A percentile compares a stretch with the other conserved stretches of the same genome.
Conservation (phyloP, 805 yeast species). For the Kregervanrija pseudodelftensis region DNA sequence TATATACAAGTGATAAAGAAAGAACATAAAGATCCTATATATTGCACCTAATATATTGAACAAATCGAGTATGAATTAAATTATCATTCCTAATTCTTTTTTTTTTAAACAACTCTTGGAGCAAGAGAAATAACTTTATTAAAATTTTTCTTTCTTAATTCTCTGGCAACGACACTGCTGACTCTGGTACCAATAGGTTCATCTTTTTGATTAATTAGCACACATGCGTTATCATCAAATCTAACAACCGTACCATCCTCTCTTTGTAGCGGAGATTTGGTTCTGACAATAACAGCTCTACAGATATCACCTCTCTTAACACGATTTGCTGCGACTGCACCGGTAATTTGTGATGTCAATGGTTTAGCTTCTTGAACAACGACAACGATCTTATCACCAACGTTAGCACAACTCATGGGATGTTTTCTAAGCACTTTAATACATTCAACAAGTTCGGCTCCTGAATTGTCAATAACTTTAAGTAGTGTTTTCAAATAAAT, state of each 20-base stretch:
- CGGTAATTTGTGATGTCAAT: slow-evolving; percentile 57
- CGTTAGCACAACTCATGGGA: slow-evolving; percentile 72
- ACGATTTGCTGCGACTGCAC: slow-evolving; percentile 66
- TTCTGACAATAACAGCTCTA: slow-evolving; percentile 92
- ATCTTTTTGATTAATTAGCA: slow-evolving; percentile 76
- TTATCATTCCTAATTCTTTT: slow-evolving; percentile 1
- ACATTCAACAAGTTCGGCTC: slow-evolving; percentile 92
- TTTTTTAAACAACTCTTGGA: slow-evolving; percentile 61
- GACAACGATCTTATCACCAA: slow-evolving; percentile 90
- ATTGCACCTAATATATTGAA: no score
- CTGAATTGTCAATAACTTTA: slow-evolving; percentile 88
- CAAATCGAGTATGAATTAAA: slow-evolving; percentile 1
- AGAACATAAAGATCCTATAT: no score
- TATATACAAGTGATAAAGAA: no score
- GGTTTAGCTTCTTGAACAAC: slow-evolving; percentile 92
- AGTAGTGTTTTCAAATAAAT: slow-evolving; percentile 80
- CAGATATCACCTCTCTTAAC: slow-evolving; percentile 94
- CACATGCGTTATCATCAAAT: slow-evolving; percentile 97
- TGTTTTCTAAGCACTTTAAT: slow-evolving; percentile 89
- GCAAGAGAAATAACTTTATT: slow-evolving; percentile 87
- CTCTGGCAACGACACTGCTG: slow-evolving; percentile 84
- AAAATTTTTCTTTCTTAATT: slow-evolving; percentile 73
- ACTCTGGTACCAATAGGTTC: slow-evolving; percentile 96
- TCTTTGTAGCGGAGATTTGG: slow-evolving; percentile 64
- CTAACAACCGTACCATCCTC: slow-evolving; percentile 80